phyloP scores from a whole-genome alignment of 495 filamentous ascomycete species.

The Neurospora sp. region DNA sequence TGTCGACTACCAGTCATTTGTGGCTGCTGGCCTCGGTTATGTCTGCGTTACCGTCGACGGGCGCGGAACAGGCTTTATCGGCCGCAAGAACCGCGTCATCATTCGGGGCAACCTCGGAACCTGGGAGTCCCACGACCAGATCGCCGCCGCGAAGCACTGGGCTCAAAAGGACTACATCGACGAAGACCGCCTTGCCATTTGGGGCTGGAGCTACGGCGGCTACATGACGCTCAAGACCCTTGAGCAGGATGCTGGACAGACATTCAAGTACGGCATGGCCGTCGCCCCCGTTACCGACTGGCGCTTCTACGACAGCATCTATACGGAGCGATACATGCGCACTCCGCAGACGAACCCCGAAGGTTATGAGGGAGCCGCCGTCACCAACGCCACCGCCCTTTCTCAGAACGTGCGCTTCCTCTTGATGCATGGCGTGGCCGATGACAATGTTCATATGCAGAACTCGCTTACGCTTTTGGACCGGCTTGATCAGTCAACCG shows the following conservation, averaged over 20 bases:
- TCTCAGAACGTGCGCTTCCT: slow-evolving; percentile 71
- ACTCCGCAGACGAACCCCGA: slow-evolving; percentile 70
- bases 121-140: slow-evolving; percentile 84
- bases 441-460: slow-evolving; percentile 96
- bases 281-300: slow-evolving; percentile 97
- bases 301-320: slow-evolving; percentile 90
- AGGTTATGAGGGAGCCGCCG: slow-evolving; percentile 68
- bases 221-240: slow-evolving; percentile 97
- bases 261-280: slow-evolving; percentile 94
- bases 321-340: slow-evolving; percentile 94
- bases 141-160: slow-evolving; percentile 82
- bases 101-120: slow-evolving; percentile 75
- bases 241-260: slow-evolving; percentile 78
- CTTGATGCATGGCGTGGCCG: slow-evolving; percentile 86
- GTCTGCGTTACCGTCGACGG: slow-evolving; percentile 93
- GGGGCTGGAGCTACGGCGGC: slow-evolving; percentile 97
- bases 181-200: slow-evolving; percentile 72
- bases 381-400: slow-evolving; percentile 62
- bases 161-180: slow-evolving; percentile 76
- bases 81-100: slow-evolving; percentile 70
- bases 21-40: slow-evolving; percentile 82
- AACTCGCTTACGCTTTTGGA: slow-evolving; percentile 82
- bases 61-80: slow-evolving; percentile 84
- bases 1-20: slow-evolving; percentile 85
- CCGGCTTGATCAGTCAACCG: slow-evolving; percentile 67